phyloP scores from a whole-genome alignment of 768 basidiomycete genomes.

The Boletus coccyginus region DNA sequence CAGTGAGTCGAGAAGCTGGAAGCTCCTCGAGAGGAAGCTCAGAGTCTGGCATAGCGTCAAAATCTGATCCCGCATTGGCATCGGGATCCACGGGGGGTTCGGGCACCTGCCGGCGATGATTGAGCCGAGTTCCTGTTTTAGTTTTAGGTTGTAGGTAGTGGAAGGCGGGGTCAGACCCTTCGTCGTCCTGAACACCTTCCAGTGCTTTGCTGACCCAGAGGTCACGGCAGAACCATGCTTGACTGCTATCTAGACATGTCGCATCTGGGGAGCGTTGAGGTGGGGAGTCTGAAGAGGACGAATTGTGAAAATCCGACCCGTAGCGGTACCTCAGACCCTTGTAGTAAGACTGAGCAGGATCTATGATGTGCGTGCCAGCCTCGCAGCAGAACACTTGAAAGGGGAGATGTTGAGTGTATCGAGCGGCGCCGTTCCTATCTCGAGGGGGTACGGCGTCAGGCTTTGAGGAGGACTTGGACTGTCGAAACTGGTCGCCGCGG shows the following conservation, averaged over 20 bases:
- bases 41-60: slow-evolving; percentile 78
- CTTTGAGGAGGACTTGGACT: slow-evolving; percentile 91
- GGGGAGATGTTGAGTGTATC: slow-evolving; percentile 89
- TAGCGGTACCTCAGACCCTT: slow-evolving; percentile 82
- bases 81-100: slow-evolving; percentile 52
- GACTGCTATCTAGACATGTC: slow-evolving; percentile 90
- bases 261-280: slow-evolving; percentile 70
- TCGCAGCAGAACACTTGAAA: slow-evolving; percentile 99
- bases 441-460: slow-evolving; percentile 90
- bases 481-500: slow-evolving; percentile 96
- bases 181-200: slow-evolving; percentile 65
- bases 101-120: slow-evolving; percentile 33
- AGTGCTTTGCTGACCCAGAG: slow-evolving; percentile 89
- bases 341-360: slow-evolving; percentile 96
- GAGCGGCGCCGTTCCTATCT: slow-evolving; percentile 73
- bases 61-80: slow-evolving; percentile 84
- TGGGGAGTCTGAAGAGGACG: slow-evolving; percentile 57
- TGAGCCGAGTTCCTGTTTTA: slow-evolving; percentile 22
- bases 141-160: slow-evolving; percentile 8
- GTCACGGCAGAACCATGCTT: slow-evolving; percentile 98
- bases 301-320: slow-evolving; percentile 78
- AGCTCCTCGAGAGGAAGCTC: slow-evolving; percentile 36
- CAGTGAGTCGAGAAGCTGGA: slow-evolving; percentile 45
- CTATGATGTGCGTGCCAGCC: slow-evolving; percentile 94
- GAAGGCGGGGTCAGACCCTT: slow-evolving; percentile 20